A percentile compares a stretch with the other conserved stretches of the same genome.
Conservation (phyloP, 371 early-diverging fungal species). For the Smittium culicis region DNA sequence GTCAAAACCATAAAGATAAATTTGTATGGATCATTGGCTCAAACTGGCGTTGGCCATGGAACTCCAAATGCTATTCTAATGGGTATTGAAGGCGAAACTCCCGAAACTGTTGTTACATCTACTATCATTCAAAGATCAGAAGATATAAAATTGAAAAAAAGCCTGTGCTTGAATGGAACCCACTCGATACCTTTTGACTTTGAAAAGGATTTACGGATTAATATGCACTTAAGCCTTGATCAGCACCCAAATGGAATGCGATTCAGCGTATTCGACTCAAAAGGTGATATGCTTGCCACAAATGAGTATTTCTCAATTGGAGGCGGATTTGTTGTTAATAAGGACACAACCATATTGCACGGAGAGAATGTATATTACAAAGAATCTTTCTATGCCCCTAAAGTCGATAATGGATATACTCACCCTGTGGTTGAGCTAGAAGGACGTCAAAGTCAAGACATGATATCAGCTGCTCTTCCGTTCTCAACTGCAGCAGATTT, state of each 20-base stretch:
- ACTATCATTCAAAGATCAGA: slow-evolving; percentile 59
- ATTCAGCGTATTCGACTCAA: slow-evolving; percentile 66
- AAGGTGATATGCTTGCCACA: slow-evolving; percentile 69
- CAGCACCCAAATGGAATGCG: slow-evolving; percentile 95
- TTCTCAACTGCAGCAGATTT: slow-evolving; percentile 69
- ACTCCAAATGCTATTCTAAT: slow-evolving; percentile 81
- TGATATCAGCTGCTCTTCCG: slow-evolving; percentile 69
- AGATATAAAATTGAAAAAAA: slow-evolving; percentile 52
- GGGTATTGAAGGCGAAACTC: slow-evolving; percentile 86
- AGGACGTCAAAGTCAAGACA: slow-evolving; percentile 40
- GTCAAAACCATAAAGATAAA: slow-evolving; percentile 64
- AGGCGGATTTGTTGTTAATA: slow-evolving; percentile 92
- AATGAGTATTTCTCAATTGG: slow-evolving; percentile 92
- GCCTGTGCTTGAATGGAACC: slow-evolving; percentile 55
- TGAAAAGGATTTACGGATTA: slow-evolving; percentile 67
- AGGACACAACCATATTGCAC: slow-evolving; percentile 62
- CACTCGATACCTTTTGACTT: slow-evolving; percentile 69
- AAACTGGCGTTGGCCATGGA: slow-evolving; percentile 90
- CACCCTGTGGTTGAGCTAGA: slow-evolving; percentile 16
- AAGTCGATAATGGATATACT: not conserved
- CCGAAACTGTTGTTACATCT: slow-evolving; percentile 73
- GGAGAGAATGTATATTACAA: slow-evolving; percentile 80
- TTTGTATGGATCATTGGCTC: slow-evolving; percentile 82
- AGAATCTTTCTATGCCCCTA: slow-evolving; percentile 15
- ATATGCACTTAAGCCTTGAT: slow-evolving; percentile 69